These are phyloP conservation scores for Fragilaria crotonensis DNA, from an alignment of 108 stramenopile genomes.

Conservation along the genomic window DNA sequence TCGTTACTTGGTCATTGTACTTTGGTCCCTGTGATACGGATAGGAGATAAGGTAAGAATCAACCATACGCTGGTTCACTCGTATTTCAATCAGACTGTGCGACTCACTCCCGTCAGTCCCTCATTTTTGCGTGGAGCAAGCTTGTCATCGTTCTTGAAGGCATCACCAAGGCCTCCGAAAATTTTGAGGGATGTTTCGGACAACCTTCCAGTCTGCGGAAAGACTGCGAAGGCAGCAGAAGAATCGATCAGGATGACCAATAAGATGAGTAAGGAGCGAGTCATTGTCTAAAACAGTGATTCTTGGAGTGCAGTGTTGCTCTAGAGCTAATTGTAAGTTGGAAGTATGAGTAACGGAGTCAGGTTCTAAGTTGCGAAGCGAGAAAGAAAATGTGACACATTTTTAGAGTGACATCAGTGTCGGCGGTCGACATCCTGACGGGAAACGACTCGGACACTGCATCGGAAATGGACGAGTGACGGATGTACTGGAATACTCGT, in stretches of 20 bases:
- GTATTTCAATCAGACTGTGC: background rate
- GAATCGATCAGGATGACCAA: background rate
- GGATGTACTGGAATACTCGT: too few relatives aligned
- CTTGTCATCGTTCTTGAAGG: slow-evolving; percentile 74
- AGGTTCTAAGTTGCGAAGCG: too few relatives aligned
- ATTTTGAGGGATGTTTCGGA: slow-evolving; percentile 43
- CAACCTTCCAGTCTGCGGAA: background rate
- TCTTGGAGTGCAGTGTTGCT: too few relatives aligned
- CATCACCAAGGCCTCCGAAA: slow-evolving; percentile 63
- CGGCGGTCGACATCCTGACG: too few relatives aligned
- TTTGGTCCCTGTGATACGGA: slow-evolving; percentile 60
- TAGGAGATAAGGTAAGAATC: background rate
- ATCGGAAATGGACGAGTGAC: too few relatives aligned
- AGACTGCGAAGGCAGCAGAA: background rate
- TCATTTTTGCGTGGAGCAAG: slow-evolving; percentile 60
- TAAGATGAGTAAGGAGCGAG: background rate
- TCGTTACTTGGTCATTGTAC: slow-evolving; percentile 68
- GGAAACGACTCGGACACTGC: too few relatives aligned
- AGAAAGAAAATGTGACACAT: too few relatives aligned
- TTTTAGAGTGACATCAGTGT: too few relatives aligned
- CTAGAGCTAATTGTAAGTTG: too few relatives aligned
- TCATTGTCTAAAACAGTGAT: too few relatives aligned
- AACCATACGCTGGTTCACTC: background rate
- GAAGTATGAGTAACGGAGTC: too few relatives aligned
- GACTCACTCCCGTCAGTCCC: slow-evolving; percentile 30